Base-by-base conservation (phyloP, 805 yeast species). In the Kluyveromyces dobzhanskii region DNA sequence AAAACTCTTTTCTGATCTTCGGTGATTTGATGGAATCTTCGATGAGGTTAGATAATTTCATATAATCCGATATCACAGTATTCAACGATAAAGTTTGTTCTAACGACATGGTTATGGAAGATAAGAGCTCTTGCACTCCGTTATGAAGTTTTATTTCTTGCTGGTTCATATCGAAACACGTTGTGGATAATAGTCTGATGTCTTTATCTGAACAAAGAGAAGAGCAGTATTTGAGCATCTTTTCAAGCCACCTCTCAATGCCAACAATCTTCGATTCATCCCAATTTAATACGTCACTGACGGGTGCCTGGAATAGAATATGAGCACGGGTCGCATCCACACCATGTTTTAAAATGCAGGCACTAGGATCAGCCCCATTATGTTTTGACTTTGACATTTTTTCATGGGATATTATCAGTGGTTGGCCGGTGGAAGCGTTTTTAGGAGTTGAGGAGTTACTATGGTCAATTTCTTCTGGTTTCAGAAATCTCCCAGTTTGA, bases 381-480 rank as follows among this genome's bases (percentile, higher is more conserved):
- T 78, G 80, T 54, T 92, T 92, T 1, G 97, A 88, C 61, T 92
- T 92, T 2, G 97, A 88, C 98, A 92, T 92, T 55, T 92, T 92
- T 54, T 92, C 97, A 54, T 59, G 86, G 0, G 85, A 64, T 1
- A 84, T 57, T 0, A 43, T 40, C 0, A 95, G 85, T 0, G 52
- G 44, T 26, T 56, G 51, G 1, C 80, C 82, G 0, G 80, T 67
- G 0, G 58, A 68, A 24, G 53, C 68, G 7, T 83, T 67, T 3
- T 59, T 48, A 2, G 81, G 80, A 2, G 57, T 58, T 0, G 46
- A 49, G 0, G 70, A 59, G 37, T 66, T 63, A 0, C 64, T 40
- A 3, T 58, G 30, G 29, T 73, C 79, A 10, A 85, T 56, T 49
- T 92, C 97, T 1, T 80, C 78, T 0, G 94, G 90, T 49, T 77